phyloP scores from a whole-genome alignment of 345 rosid species.

The rapeseed (Brassica napus) region Da-Ae NC_063445.1:17737501-17738000 shows the following conservation, averaged over 20 bases:
- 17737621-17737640: background rate
- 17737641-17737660: background rate
- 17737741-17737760: background rate
- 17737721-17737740: background rate
- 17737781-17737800: background rate
- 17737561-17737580: background rate
- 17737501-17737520: too few species aligned
- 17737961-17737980: background rate
- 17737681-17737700: background rate
- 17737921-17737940: background rate
- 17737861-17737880: background rate
- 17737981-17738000: background rate
- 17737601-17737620: background rate
- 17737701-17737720: background rate
- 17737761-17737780: background rate
- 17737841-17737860: background rate
- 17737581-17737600: background rate
- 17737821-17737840: background rate
- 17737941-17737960: background rate
- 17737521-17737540: too few species aligned
- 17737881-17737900: background rate
- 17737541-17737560: background rate
- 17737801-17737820: background rate
- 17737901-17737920: background rate
- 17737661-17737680: background rate